phyloP scores from a whole-genome alignment of 2,329 filamentous ascomycete species.

The Metarhizium rileyi region DNA sequence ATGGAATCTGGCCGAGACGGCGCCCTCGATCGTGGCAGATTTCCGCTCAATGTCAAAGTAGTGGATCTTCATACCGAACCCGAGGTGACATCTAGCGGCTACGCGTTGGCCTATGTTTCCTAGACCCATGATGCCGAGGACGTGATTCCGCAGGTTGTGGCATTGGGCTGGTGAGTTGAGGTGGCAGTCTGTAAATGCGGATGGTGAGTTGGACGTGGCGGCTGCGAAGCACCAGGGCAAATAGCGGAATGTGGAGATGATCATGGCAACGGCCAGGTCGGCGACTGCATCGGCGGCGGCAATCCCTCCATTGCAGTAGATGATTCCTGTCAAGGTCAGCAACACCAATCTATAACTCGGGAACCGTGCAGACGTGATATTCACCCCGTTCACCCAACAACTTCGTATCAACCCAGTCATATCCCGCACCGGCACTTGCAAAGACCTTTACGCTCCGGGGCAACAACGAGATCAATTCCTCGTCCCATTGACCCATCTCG shows the following conservation, averaged over 20 bases:
- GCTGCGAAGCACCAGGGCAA: conserved; percentile 54
- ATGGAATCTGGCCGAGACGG: conserved; percentile 39
- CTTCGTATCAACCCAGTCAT: conserved; percentile 56
- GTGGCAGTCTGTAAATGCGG: conserved; percentile 48
- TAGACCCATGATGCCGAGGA: conserved; percentile 58
- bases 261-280: conserved; percentile 59
- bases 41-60: conserved; percentile 52
- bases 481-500: conserved; percentile 57
- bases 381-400: conserved; percentile 49
- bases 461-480: conserved; percentile 46
- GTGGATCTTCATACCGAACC: conserved; percentile 57
- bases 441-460: conserved; percentile 49
- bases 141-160: conserved; percentile 51
- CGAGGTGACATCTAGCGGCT: conserved; percentile 39
- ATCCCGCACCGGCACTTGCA: conserved; percentile 55
- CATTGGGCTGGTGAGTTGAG: conserved; percentile 47
- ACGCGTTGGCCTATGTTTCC: conserved; percentile 57
- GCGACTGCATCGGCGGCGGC: conserved; percentile 65
- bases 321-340: conserved; percentile 35
- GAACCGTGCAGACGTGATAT: background rate
- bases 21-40: conserved; percentile 28
- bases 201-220: conserved; percentile 30
- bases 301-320: conserved; percentile 65
- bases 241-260: conserved; percentile 60
- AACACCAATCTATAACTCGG: no score